Evolutionary conservation across 495 filamentous ascomycete genomes (phyloP).

Genomic region (Lophiotrema nucula): DNA sequence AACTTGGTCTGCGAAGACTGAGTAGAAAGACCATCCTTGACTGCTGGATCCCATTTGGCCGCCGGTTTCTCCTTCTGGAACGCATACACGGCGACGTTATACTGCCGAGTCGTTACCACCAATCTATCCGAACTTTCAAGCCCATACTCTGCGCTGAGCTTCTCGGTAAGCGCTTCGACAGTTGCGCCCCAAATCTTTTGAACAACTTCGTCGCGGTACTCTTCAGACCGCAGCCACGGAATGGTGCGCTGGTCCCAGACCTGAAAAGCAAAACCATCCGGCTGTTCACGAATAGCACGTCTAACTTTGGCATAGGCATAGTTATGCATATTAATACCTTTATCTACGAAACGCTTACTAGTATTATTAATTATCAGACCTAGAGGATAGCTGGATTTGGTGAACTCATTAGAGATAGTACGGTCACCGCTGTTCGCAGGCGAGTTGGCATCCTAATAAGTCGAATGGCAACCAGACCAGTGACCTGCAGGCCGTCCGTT

Average conservation of each 20-base stretch:
- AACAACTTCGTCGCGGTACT: constrained; percentile 57
- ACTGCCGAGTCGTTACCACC: constrained; percentile 49
- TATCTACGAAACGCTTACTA: constrained; percentile 61
- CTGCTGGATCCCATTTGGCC: constrained; percentile 52
- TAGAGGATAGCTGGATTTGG: constrained; percentile 65
- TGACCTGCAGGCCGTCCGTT: constrained; percentile 56
- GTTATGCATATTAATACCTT: constrained; percentile 61
- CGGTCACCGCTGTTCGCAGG: constrained; percentile 51
- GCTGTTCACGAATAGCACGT: constrained; percentile 55
- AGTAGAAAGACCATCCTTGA: constrained; percentile 58
- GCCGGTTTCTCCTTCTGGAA: constrained; percentile 44
- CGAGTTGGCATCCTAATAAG: constrained; percentile 62
- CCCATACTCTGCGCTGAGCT: constrained; percentile 45
- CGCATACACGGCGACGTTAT: constrained; percentile 52
- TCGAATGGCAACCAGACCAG: constrained; percentile 62
- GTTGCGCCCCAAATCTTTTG: constrained; percentile 49
- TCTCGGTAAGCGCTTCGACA: constrained; percentile 54
- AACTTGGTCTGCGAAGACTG: constrained; percentile 45
- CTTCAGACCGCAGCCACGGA: constrained; percentile 53
- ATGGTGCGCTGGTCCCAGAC: constrained; percentile 56
- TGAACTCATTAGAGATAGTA: constrained; percentile 60
- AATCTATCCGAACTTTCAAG: constrained; percentile 46
- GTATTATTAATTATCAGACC: constrained; percentile 60
- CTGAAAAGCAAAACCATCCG: constrained; percentile 58
- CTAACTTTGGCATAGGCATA: constrained; percentile 66